Conservation (phyloP, 768 basidiomycete species). For the Suillus brevipes region DNA sequence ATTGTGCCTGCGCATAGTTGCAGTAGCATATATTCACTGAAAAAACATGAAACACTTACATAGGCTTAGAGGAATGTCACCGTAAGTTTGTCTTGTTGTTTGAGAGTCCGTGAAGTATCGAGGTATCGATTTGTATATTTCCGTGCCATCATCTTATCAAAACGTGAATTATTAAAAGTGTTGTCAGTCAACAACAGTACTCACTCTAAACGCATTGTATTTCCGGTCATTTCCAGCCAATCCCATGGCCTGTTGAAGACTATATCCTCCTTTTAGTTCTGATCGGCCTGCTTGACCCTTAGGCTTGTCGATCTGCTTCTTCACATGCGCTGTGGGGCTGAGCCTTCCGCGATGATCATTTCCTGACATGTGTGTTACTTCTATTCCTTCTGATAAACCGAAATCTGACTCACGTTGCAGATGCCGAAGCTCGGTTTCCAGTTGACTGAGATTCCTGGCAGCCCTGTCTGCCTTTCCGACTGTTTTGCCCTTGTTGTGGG, state of each 20-base stretch:
- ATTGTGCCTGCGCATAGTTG: neutral
- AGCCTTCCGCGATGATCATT: neutral
- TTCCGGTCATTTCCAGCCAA: neutral
- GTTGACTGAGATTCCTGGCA: neutral
- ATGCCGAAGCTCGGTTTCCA: neutral
- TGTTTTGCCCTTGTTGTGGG: too few species aligned
- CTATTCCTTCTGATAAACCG: neutral
- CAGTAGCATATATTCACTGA: neutral
- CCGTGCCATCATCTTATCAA: neutral
- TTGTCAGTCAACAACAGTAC: neutral
- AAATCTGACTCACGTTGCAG: neutral
- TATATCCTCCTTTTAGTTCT: neutral
- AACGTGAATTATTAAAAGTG: too few species aligned
- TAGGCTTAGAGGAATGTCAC: neutral
- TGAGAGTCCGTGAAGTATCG: neutral
- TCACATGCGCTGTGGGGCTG: neutral
- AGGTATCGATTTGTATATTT: neutral
- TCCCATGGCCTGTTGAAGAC: neutral
- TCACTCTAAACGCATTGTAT: neutral
- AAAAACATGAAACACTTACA: neutral
- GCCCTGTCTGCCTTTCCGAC: neutral
- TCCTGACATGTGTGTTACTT: neutral
- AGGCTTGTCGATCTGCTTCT: neutral
- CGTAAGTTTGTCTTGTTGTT: too few species aligned
- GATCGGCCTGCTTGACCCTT: neutral